Conservation (phyloP, 768 basidiomycete genomes). For the Cyclocybe cylindracea region DNA sequence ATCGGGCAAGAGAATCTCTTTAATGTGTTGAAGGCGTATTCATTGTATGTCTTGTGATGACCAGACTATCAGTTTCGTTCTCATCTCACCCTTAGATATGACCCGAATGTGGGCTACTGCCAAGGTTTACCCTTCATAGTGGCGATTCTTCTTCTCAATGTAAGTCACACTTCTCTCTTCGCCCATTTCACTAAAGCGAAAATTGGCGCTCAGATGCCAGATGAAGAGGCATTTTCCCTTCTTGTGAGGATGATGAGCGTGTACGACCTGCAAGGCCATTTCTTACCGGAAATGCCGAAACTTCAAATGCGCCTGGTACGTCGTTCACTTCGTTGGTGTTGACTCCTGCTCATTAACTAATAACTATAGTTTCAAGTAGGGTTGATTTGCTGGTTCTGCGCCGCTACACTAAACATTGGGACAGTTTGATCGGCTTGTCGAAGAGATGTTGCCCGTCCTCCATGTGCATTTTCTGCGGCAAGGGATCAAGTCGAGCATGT, state of each 20-base stretch:
- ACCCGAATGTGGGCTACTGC: conserved; percentile 94
- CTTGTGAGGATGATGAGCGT: conserved; percentile 95
- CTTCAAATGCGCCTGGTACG: conserved; percentile 87
- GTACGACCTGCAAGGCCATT: conserved; percentile 95
- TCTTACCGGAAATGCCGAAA: conserved; percentile 99
- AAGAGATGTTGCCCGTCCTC: conserved; percentile 89
- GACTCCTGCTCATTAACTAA: neutral
- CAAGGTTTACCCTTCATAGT: conserved; percentile 97
- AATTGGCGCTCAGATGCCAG: conserved; percentile 79
- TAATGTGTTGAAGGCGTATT: conserved; percentile 98
- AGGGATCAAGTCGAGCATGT: conserved; percentile 98
- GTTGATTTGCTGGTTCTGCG: neutral
- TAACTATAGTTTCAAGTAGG: conserved; percentile 24
- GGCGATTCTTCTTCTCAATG: conserved; percentile 89
- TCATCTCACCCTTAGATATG: conserved; percentile 55
- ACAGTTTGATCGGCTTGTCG: conserved; percentile 91
- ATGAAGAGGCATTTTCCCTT: conserved; percentile 97
- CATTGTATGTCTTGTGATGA: conserved; percentile 56
- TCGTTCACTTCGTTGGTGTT: neutral
- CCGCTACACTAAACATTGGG: neutral
- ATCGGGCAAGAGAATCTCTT: conserved; percentile 97
- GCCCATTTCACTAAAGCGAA: conserved; percentile 10
- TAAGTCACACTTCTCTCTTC: conserved; percentile 33
- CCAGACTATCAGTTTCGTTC: neutral
- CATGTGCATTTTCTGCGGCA: conserved; percentile 93